These are phyloP conservation scores for Diaporthe sp. DNA, from an alignment of 2,329 filamentous ascomycete species.

Conservation along the genomic window DNA sequence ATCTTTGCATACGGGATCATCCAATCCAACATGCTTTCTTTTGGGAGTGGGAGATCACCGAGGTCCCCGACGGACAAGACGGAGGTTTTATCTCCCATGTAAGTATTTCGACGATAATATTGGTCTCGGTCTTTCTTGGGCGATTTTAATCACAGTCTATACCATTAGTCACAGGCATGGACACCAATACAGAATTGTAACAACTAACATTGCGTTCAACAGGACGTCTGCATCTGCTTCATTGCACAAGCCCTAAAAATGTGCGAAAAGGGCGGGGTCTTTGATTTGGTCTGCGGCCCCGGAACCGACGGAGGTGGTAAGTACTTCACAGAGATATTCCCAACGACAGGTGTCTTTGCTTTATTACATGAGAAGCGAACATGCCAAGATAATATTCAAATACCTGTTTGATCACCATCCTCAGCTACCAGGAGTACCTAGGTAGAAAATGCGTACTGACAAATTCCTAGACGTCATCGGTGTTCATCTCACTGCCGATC, in stretches of 20 bases:
- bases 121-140: background rate
- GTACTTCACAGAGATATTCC: background rate
- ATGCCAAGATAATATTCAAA: background rate
- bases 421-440: too few relatives aligned
- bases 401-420: background rate
- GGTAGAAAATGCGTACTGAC: background rate
- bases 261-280: background rate
- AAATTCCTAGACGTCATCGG: background rate
- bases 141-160: background rate
- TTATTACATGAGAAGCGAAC: too few relatives aligned
- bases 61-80: background rate
- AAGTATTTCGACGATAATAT: background rate
- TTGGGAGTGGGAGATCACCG: background rate
- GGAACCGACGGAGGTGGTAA: slow-evolving; percentile 23
- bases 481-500: background rate
- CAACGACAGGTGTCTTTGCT: background rate
- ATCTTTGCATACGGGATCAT: background rate
- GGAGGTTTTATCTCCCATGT: slow-evolving; percentile 3
- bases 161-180: background rate
- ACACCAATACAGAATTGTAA: background rate
- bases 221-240: slow-evolving; percentile 24
- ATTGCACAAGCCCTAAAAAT: background rate
- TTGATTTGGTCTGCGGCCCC: slow-evolving; percentile 5
- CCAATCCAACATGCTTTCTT: background rate
- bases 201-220: background rate